Evolutionary conservation across 352 stramenopile species (phyloP), one percentile per base, ranked within the genome.

Genomic region (Paralagenidium karlingii): DNA sequence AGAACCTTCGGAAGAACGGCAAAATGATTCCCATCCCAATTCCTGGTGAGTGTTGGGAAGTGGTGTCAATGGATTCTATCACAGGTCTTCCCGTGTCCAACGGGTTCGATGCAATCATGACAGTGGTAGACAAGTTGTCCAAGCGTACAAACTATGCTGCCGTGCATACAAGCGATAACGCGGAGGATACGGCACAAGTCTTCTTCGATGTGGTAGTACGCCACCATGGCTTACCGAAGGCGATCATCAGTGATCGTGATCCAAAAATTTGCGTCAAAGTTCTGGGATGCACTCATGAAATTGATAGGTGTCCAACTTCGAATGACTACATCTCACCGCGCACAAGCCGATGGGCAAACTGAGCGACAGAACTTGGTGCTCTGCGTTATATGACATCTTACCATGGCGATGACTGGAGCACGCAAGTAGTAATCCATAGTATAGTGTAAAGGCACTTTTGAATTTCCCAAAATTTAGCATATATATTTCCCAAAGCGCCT

Each of bases 341-440:
- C 30, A 22, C 30, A 36, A 7, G 22, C 16, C 7, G 30, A 36
- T 7, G 30, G 30, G 3, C 30, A 36, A 36, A 36, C 28, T 13
- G 30, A 36, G 7, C 30, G 30, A 7, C 30, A 36, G 36, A 50
- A 50, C 25, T 20, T 29, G 8, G 28, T 34, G n/a, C 11, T 51
- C 34, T 50, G n/a, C 43, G 43, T 10, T 46, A 15, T 24, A 52
- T 52, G 45, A 47, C 29, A 11, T 51, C 45, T 12, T 52, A 50
- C 30, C 31, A 47, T 20, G 29, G 26, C 12, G n/a, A 45, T 30
- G 43, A 52, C 20, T 52, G 45, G 45, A 34, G n/a, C n/a, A n/a
- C n/a, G n/a, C n/a, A n/a, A n/a, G n/a, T n/a, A n/a, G n/a, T n/a
- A n/a, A n/a, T n/a, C n/a, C n/a, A n/a, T n/a, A n/a, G n/a, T n/a